Percentiles rank a stretch among this genome's conserved stretches.
Evolutionary conservation across 2,329 filamentous ascomycete species (phyloP).

Genomic region (Alternaria sp.): DNA sequence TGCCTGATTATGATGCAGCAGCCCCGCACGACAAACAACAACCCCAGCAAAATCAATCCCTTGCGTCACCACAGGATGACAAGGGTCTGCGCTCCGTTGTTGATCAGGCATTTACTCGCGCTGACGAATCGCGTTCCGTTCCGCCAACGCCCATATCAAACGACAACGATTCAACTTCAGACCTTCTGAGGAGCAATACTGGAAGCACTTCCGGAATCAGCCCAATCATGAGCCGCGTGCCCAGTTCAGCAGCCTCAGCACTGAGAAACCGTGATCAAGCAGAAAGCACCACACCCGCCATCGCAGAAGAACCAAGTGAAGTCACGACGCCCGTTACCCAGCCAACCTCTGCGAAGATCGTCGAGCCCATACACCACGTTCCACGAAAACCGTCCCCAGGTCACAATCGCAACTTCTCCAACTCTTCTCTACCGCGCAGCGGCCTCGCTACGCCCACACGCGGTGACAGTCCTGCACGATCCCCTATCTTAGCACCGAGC

Average conservation of each 20-base stretch:
- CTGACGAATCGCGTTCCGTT: slow-evolving; percentile 60
- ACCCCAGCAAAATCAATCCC: slow-evolving; percentile 16
- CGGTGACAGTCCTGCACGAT: slow-evolving; percentile 67
- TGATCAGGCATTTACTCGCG: slow-evolving; percentile 68
- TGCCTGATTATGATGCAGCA: slow-evolving; percentile 51
- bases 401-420: slow-evolving; percentile 51
- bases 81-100: slow-evolving; percentile 58
- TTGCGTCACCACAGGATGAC: slow-evolving; percentile 28
- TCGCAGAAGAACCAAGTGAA: slow-evolving; percentile 60
- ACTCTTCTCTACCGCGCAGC: slow-evolving; percentile 52
- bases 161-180: slow-evolving; percentile 49
- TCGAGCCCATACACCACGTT: slow-evolving; percentile 35
- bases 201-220: slow-evolving; percentile 68
- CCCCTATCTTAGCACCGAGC: slow-evolving; percentile 58
- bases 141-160: slow-evolving; percentile 60
- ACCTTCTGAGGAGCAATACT: slow-evolving; percentile 65
- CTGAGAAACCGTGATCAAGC: slow-evolving; percentile 47
- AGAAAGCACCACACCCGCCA: slow-evolving; percentile 58
- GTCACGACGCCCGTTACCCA: slow-evolving; percentile 44
- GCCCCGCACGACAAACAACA: slow-evolving; percentile 12
- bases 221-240: slow-evolving; percentile 68
- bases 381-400: slow-evolving; percentile 46
- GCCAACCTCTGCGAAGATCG: slow-evolving; percentile 39
- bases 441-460: slow-evolving; percentile 65
- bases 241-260: slow-evolving; percentile 52